These are phyloP conservation scores for Tricholoma sp. DNA, from an alignment of 768 basidiomycete genomes.

Conservation along the genomic window DNA sequence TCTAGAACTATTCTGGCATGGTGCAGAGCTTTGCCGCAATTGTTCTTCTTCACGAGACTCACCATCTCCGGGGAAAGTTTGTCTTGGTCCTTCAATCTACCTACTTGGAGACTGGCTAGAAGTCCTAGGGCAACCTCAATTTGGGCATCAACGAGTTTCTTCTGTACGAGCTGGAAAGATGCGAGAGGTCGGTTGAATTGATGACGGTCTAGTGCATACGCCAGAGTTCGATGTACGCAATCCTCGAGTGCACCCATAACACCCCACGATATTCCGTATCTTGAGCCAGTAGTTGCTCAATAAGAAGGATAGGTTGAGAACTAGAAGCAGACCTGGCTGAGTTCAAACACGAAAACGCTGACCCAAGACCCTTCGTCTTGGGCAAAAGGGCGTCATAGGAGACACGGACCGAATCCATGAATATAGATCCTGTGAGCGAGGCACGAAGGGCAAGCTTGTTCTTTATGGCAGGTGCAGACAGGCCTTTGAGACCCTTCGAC, in stretches of 20 bases:
- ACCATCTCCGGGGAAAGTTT: conserved; percentile 86
- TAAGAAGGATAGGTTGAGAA: background rate
- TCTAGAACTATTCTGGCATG: conserved; percentile 81
- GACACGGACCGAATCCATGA: conserved; percentile 89
- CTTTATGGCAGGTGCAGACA: conserved; percentile 83
- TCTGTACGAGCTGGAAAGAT: conserved; percentile 96
- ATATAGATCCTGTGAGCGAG: conserved; percentile 81
- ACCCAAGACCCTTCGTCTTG: conserved; percentile 68
- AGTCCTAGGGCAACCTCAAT: conserved; percentile 80
- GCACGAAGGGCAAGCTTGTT: conserved; percentile 91
- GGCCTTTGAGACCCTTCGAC: conserved; percentile 68
- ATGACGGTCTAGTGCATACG: conserved; percentile 83
- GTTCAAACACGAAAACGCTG: conserved; percentile 91
- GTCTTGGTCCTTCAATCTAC: conserved; percentile 80
- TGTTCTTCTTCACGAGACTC: conserved; percentile 92
- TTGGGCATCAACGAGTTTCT: conserved; percentile 93
- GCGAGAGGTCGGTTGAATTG: conserved; percentile 90
- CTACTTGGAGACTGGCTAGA: conserved; percentile 72
- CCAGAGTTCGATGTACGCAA: conserved; percentile 70
- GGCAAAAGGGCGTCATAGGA: conserved; percentile 72
- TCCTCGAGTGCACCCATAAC: conserved; percentile 96
- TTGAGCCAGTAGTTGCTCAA: conserved; percentile 15
- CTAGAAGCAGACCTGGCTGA: conserved; percentile 57
- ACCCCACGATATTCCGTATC: conserved; percentile 91
- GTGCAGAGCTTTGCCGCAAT: conserved; percentile 88